Conservation (phyloP, 495 filamentous ascomycete genomes). For the Neurospora sp. region DNA sequence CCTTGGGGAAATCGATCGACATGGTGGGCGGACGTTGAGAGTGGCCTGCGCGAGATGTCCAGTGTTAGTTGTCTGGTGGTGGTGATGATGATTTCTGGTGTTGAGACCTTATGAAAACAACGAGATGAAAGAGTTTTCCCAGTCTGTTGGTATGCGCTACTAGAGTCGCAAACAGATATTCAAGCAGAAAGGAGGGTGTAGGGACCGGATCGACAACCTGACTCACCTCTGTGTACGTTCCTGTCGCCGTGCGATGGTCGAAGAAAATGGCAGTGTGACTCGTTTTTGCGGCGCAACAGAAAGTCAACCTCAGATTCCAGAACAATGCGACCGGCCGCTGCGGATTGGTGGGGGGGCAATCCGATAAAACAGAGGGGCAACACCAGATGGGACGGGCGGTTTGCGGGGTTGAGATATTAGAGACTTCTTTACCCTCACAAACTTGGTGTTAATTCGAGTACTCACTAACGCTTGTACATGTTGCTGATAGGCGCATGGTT, state of each 20-base stretch:
- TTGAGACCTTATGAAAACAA: not conserved
- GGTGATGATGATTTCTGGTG: not conserved
- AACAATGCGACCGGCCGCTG: not conserved
- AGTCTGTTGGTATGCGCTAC: not conserved
- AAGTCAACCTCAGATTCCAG: not conserved
- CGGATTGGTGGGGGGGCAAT: not conserved
- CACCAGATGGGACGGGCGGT: constrained; percentile 7
- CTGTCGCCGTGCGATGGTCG: not conserved
- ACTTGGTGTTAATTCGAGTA: not conserved
- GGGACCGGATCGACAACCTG: not conserved
- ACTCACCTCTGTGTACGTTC: not conserved
- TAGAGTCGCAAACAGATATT: not conserved
- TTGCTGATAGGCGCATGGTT: not conserved
- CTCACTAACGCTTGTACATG: not conserved
- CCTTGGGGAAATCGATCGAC: constrained; percentile 87
- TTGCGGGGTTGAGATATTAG: constrained; percentile 6
- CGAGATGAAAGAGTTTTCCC: not conserved
- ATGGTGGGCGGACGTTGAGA: constrained; percentile 30
- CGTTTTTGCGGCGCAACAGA: constrained; percentile 8
- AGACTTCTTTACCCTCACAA: not conserved
- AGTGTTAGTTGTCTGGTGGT: not conserved
- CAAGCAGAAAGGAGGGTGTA: not conserved
- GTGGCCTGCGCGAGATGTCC: not conserved
- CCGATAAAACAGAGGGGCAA: not conserved
- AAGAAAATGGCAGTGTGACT: constrained; percentile 17